Percentiles rank a stretch among this genome's conserved stretches.
Evolutionary conservation across 129 eudicot genomes (phyloP).

Genomic region (Tagetes erecta): DNA sequence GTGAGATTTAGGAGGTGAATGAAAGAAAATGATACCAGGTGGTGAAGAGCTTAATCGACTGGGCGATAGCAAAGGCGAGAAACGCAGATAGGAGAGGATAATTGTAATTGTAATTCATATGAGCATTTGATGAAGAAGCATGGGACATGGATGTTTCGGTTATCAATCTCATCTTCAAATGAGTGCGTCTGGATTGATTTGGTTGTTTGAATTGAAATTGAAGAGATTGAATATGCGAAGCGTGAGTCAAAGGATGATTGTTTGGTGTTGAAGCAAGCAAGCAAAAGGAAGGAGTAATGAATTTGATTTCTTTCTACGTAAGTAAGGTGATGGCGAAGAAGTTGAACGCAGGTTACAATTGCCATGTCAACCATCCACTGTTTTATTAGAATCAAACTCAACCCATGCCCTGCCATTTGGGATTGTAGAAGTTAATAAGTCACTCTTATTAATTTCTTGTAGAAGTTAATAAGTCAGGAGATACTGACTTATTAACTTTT

Average conservation of each 20-base stretch:
- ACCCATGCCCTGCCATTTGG: too few relatives aligned
- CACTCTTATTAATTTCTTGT: too few relatives aligned
- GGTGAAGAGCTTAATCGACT: conserved; percentile 69
- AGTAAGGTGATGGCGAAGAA: conserved; percentile 17
- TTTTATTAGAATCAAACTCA: too few relatives aligned
- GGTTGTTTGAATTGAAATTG: conserved; percentile 5
- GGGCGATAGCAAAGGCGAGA: conserved; percentile 75
- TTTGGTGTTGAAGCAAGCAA: conserved; percentile 21
- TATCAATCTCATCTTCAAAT: conserved; percentile 35
- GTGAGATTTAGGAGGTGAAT: neutral
- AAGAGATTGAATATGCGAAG: conserved; percentile 25
- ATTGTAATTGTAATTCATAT: conserved; percentile 59
- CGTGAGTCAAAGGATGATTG: conserved; percentile 15
- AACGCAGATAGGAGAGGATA: conserved; percentile 74
- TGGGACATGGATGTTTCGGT: conserved; percentile 35
- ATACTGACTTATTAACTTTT: too few relatives aligned
- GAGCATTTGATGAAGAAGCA: conserved; percentile 40
- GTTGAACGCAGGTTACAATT: neutral
- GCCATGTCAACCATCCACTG: conserved; percentile 10
- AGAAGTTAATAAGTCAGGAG: too few relatives aligned
- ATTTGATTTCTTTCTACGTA: conserved; percentile 3
- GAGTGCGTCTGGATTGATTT: neutral
- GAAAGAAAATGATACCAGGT: conserved; percentile 56
- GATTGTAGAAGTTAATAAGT: too few relatives aligned
- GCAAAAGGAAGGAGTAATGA: conserved; percentile 10